Percentiles rank a stretch among this genome's conserved stretches.
phyloP scores from a whole-genome alignment of 2,329 filamentous ascomycete species.

The Didymella segeticola region DNA sequence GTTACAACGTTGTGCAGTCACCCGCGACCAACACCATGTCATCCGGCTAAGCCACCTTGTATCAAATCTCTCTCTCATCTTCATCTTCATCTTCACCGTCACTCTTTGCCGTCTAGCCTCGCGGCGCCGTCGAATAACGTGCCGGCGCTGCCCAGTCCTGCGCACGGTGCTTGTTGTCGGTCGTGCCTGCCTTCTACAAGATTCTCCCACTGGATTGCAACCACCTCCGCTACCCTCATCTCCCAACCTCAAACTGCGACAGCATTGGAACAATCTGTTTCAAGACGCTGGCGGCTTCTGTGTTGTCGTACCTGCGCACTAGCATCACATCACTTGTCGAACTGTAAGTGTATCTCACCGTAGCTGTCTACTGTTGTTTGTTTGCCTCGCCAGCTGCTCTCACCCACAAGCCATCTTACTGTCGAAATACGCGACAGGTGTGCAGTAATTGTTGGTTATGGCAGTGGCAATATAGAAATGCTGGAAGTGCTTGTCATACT shows the following conservation, averaged over 20 bases:
- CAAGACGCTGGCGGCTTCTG: background rate
- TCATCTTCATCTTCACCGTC: constrained; percentile 8
- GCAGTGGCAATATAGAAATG: background rate
- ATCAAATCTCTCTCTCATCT: background rate
- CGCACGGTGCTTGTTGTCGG: constrained; percentile 14
- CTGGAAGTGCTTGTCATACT: background rate
- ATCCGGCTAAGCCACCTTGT: background rate
- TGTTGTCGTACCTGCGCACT: background rate
- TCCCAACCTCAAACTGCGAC: background rate
- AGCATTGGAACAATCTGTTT: background rate
- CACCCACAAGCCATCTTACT: background rate
- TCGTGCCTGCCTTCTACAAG: constrained; percentile 22
- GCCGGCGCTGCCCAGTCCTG: constrained; percentile 9
- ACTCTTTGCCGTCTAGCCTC: background rate
- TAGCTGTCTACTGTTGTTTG: background rate
- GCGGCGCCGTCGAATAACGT: background rate
- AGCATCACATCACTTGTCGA: background rate
- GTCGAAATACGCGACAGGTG: background rate
- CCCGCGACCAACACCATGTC: constrained; percentile 1
- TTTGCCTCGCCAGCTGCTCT: background rate
- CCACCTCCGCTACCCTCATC: background rate
- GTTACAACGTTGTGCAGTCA: constrained; percentile 4
- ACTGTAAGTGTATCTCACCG: background rate
- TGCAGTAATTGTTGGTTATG: background rate
- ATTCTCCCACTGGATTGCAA: background rate